Evolutionary conservation across 1,284 basidiomycete genomes (phyloP), one percentile per base, ranked within the genome.

Genomic region (Apiotrichum akiyoshidainum): DNA sequence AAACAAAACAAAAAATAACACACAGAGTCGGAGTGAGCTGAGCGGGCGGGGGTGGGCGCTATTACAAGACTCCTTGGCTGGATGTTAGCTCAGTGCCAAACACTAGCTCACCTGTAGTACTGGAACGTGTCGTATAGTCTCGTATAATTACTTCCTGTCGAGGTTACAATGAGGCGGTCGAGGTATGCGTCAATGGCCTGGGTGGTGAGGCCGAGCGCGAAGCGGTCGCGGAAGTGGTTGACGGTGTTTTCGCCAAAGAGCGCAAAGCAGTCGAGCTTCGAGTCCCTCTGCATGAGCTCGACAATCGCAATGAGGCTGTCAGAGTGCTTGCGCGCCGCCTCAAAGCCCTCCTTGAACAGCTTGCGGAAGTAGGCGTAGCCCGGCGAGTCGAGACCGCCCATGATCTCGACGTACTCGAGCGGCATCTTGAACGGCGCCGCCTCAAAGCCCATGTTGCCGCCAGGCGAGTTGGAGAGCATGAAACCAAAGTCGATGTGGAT

Each of bases 351-450:
- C 63, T 86, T 87, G 80, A 99, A 97, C 54, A 97, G 80, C 63
- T 83, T 81, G 69, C 85, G 88, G 81, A 97, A 99, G 74, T 96
- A 90, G 42, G 83, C 75, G 73, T 89, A 98, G 14, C 89, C 84
- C 14, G 86, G 80, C 48, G 86, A 84, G 60, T 90, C 84, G 44
- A 90, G 80, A 1, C 96, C 96, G 22, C 95, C 96, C 46, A 99
- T 82, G 44, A 99, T 90, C 68, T 99, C 95, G 52, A 99, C 85
- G 77, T 99, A 99, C 77, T 99, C 95, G 66, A 80, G 81, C 8
- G 93, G 88, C 33, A 99, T 80, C 77, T 99, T 99, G 83, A 99
- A 99, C 1, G 96, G 96, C 6, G 96, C 94, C 14, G 94, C 95
- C 79, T 99, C 96, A 73, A 99, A 99, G 26, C 95, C 92, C 65